phyloP scores from a whole-genome alignment of 805 yeast species.

The Kodamaea sagamina region DNA sequence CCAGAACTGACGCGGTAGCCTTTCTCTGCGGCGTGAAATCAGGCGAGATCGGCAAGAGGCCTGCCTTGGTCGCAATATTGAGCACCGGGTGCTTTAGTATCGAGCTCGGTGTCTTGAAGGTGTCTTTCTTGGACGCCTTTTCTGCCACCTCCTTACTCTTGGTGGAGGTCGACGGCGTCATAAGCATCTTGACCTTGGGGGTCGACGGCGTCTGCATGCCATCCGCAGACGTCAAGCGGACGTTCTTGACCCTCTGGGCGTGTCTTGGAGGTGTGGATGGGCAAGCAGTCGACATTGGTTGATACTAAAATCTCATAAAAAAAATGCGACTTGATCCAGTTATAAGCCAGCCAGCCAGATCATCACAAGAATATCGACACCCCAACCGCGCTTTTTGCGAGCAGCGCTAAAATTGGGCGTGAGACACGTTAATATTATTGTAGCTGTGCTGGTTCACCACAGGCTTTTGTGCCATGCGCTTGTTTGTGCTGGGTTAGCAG shows the following conservation, averaged over 20 bases:
- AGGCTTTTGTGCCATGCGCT: background rate
- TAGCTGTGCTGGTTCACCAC: conserved; percentile 4
- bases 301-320: background rate
- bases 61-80: conserved; percentile 2
- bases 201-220: conserved; percentile 4
- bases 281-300: background rate
- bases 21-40: conserved; percentile 33
- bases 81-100: conserved; percentile 12
- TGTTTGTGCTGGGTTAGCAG: conserved; percentile 3
- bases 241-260: background rate
- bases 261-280: conserved; percentile 8
- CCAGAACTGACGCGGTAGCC: conserved; percentile 9
- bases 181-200: background rate
- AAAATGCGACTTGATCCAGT: background rate
- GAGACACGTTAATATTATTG: conserved; percentile 5
- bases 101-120: conserved; percentile 12
- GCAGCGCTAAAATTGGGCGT: background rate
- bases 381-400: background rate
- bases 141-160: background rate
- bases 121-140: background rate
- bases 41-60: conserved; percentile 28
- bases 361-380: background rate
- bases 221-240: background rate
- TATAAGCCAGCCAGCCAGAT: conserved; percentile 9
- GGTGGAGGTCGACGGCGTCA: conserved; percentile 9